Evolutionary conservation across 2,329 filamentous ascomycete genomes (phyloP), one percentile per base, ranked within the genome.

Genomic region (Aspergillus piperis): DNA sequence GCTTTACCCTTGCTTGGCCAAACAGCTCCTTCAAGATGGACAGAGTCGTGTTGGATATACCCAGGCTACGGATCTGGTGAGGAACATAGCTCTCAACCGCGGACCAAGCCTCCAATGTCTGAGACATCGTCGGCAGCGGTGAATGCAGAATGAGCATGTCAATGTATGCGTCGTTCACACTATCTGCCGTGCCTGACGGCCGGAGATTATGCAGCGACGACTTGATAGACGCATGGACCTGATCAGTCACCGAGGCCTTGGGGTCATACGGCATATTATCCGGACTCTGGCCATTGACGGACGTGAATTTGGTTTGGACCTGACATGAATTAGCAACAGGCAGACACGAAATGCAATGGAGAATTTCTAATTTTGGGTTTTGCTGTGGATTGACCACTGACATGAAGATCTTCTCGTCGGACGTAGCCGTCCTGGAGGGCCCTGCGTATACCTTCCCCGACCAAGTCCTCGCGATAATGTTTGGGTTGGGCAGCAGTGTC

Each of bases 231-330:
- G 84, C 78, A 65, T 83, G 82, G 17, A 93, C 84, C 74, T 93
- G 88, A 17, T 88, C 81, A 13, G 80, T 79, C 25, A 92, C 75
- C 1, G 86, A 80, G 10, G 82, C 80, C 1, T 78, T 71, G 1
- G 84, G 74, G 67, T 88, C 80, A 73, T 91, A 91, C 0, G 89
- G 89, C 75, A 87, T 80, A 52, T 85, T 81, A 42, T 76, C 74
- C 1, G 78, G 78, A 68, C 88, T 84, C 72, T 93, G 90, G 23
- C 85, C 87, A 15, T 75, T 75, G 4, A 86, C 74, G 0, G 88
- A 82, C 1, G 89, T 91, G 78, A 89, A 95, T 74, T 94, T 95
- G n/a, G 91, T 93, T 82, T 96, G 91, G 48, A 93, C 81, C 86
- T 89, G 19, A 19, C 7, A 36, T 53, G 25, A 11, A 13, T 58